Base-by-base conservation (phyloP, 257 asterid genomes). In the Eustoma russellianum region DNA sequence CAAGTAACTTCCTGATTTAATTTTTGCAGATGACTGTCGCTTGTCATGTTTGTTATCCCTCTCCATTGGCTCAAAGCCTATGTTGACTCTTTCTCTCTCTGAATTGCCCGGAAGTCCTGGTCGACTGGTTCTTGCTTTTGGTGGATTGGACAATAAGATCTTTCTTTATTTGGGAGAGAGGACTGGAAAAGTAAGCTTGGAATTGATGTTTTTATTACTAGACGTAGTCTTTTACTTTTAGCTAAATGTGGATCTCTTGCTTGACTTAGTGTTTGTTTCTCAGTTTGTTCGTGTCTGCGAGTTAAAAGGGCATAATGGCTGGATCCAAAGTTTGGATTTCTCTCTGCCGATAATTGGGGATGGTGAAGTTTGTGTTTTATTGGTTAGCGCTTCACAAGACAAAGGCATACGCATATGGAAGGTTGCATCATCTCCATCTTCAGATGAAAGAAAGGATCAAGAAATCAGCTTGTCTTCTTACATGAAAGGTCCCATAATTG, bases 391-490 rank as follows among this genome's bases (percentile, higher is more conserved):
- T 57, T 87, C 98, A 59, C 98, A 91, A 81, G 98, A 91, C 80
- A 91, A 87, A 73, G 94, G 97, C 66, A 91, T 91, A 62, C 96
- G 95, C 52, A 79, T 91, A 64, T 91, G 98, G 98, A 91, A 85
- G 77, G 71, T 84, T 74, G 66, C 78, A 53, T 68, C 68, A 46
- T 71, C 52, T 18, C 83, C 79, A 51, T 60, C 78, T 50, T 58
- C 58, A 50, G 64, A 64, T 41, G 61, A 71, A 56, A 53, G 55
- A 50, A 63, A 47, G 46, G 75, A 70, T 62, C 63, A 64, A 68
- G 86, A 78, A 73, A 78, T 80, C 33, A 84, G 81, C 61, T 74
- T 91, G 74, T 74, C 85, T 58, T 77, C 88, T 60, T 91, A 84
- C 78, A 87, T 91, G 19, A 91, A 84, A 71, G 98, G 98, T 56